A percentile compares a stretch with the other conserved stretches of the same genome.
These are phyloP conservation scores for Citrus hindsii DNA, from an alignment of 345 rosid genomes.

Conservation along the genomic window DNA sequence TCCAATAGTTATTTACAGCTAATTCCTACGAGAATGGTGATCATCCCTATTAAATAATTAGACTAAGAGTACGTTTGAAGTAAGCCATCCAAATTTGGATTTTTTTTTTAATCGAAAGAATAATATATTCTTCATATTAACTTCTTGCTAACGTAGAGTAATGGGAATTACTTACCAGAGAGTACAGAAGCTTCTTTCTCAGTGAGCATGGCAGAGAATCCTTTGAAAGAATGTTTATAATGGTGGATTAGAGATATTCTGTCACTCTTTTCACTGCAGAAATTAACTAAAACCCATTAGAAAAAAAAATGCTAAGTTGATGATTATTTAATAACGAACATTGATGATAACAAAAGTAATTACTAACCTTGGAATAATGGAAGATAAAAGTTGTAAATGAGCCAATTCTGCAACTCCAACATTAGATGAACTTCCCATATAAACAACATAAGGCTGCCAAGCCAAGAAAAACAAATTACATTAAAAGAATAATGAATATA, in stretches of 20 bases:
- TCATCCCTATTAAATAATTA: neutral
- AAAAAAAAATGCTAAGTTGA: neutral
- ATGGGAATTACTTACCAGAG: constrained; percentile 36
- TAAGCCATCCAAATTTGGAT: neutral
- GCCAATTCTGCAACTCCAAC: constrained; percentile 27
- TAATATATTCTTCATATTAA: too few species aligned
- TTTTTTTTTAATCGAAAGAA: neutral
- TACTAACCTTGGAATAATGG: constrained; percentile 44
- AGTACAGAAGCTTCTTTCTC: constrained; percentile 56
- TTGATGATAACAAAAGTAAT: neutral
- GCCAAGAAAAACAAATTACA: neutral
- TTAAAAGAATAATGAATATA: neutral
- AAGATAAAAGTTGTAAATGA: constrained; percentile 46
- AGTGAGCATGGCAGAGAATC: constrained; percentile 82
- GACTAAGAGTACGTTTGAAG: neutral
- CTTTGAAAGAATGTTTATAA: constrained; percentile 60
- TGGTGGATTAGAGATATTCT: constrained; percentile 45
- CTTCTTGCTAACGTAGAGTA: neutral
- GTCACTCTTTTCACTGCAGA: constrained; percentile 40
- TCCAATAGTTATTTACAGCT: neutral
- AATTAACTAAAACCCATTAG: neutral
- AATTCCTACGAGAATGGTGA: neutral
- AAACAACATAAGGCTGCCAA: constrained; percentile 58
- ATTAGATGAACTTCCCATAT: constrained; percentile 59
- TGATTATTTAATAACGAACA: neutral